Evolutionary conservation across 2,329 filamentous ascomycete species (phyloP).

Genomic region (Pseudogymnoascus verrucosus): DNA sequence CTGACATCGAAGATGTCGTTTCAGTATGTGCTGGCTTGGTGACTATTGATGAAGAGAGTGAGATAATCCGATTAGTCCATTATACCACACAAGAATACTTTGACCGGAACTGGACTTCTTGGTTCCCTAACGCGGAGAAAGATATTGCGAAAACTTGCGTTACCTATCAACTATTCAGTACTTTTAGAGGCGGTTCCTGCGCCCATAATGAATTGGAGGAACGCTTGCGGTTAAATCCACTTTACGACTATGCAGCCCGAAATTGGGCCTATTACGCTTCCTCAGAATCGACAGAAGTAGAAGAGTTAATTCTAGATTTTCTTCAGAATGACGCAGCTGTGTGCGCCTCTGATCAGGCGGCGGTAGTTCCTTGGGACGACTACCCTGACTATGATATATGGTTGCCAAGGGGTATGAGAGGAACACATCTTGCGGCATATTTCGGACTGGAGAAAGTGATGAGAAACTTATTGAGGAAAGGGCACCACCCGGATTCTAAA

Average conservation of each 20-base stretch:
- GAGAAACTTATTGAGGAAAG: slow-evolving; percentile 9
- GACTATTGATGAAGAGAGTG: slow-evolving; percentile 32
- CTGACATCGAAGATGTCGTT: slow-evolving; percentile 19
- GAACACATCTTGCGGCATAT: slow-evolving; percentile 22
- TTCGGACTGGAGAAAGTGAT: slow-evolving; percentile 18
- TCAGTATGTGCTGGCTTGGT: slow-evolving; percentile 35
- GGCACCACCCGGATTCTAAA: slow-evolving; percentile 9
- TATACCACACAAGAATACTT: slow-evolving; percentile 41
- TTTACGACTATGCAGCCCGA: slow-evolving; percentile 23
- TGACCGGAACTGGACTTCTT: slow-evolving; percentile 21
- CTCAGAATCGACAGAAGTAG: slow-evolving; percentile 12
- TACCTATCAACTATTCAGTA: slow-evolving; percentile 31
- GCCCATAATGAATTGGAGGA: slow-evolving; percentile 12
- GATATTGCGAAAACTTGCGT: slow-evolving; percentile 28
- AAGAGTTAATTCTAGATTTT: slow-evolving; percentile 13
- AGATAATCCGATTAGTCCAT: slow-evolving; percentile 36
- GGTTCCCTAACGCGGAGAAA: slow-evolving; percentile 27
- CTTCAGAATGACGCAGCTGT: slow-evolving; percentile 15
- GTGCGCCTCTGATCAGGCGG: slow-evolving; percentile 15
- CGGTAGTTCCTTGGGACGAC: slow-evolving; percentile 1
- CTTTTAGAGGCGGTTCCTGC: slow-evolving; percentile 20
- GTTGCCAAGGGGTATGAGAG: slow-evolving; percentile 16
- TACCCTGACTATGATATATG: slow-evolving; percentile 8
- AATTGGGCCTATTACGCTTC: slow-evolving; percentile 21
- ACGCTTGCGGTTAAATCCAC: slow-evolving; percentile 13